Conservation (phyloP, 768 basidiomycete species). For the Boletus sp. region DNA sequence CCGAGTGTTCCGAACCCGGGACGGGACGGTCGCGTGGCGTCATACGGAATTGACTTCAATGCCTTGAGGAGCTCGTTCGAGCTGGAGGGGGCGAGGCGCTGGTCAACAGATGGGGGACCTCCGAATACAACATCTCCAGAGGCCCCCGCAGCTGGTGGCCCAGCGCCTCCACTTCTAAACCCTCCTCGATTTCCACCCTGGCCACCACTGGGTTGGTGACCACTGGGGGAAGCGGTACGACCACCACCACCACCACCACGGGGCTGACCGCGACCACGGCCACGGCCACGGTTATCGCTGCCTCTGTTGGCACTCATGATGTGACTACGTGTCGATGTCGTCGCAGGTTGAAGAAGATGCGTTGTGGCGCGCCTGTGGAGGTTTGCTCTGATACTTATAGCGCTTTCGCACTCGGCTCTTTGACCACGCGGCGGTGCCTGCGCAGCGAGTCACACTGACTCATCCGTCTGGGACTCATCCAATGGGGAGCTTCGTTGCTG, state of each 20-base stretch:
- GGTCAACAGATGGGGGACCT: constrained; percentile 32
- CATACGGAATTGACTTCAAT: constrained; percentile 29
- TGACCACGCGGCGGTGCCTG: too few relatives aligned
- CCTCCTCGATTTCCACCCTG: constrained; percentile 13
- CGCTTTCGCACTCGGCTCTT: too few relatives aligned
- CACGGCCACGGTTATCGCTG: constrained; percentile 11
- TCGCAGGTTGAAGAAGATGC: not conserved
- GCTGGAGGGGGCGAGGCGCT: constrained; percentile 27
- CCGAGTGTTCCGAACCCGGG: constrained; percentile 46
- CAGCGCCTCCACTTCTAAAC: constrained; percentile 23
- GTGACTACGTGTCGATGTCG: not conserved
- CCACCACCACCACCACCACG: constrained; percentile 4
- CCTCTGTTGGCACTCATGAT: constrained; percentile 19
- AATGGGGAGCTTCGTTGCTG: not conserved
- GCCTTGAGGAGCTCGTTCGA: constrained; percentile 27
- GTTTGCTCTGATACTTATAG: constrained; percentile 8
- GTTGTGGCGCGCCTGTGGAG: not conserved
- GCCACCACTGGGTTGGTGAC: constrained; percentile 1
- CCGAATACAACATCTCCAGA: constrained; percentile 26
- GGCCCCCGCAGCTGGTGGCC: constrained; percentile 25
- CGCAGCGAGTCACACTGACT: not conserved
- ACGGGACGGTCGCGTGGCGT: constrained; percentile 40
- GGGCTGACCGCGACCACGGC: constrained; percentile 17
- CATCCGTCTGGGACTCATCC: not conserved
- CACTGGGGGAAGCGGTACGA: not conserved